Evolutionary conservation across 129 eudicot species (phyloP), one percentile per base, ranked within the genome.

Genomic region (Helianthus tuberosus): DNA sequence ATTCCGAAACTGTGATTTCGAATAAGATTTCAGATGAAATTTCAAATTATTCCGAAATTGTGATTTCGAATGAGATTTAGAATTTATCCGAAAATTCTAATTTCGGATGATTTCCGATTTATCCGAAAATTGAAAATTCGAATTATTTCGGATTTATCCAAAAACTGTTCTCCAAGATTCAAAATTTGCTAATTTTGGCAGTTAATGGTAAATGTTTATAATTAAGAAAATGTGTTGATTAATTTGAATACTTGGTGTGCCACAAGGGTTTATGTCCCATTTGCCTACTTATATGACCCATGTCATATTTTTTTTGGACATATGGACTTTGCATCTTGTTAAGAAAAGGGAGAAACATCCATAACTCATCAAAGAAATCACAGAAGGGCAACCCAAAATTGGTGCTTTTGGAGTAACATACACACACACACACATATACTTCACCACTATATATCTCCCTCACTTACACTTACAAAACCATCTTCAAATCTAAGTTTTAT

Each of bases 221-320:
- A 5, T 41, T 0, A 41, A 8, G 16, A 59, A 39, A 23, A 20
- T 48, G 59, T 63, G 68, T 54, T 3, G 15, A 47, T 73, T 29
- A 10, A 59, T 29, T 74, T 17, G 32, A 62, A 62, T 54, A 5
- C 48, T 67, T 67, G 12, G 23, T 35, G 57, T 55, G 13, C 53
- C 75, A 71, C 66, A 41, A 71, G 12, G 64, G 46, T 76, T 20
- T 67, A 76, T 76, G 74, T 5, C 67, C 73, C 80, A 66, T 76
- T 76, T 67, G 80, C 80, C 80, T 66, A 76, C 80, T 75, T 67
- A 43, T 66, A 44, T 75, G 80, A 51, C 64, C 64, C 64, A 39
- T 64, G 20, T 52, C 66, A 25, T 51, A 50, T n/a, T 41, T 23
- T 36, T 62, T 69, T 49, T 25, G 9, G 12, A 78, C 72, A 38